phyloP scores from a whole-genome alignment of 345 rosid genomes.

The Aethionema arabicum region DNA sequence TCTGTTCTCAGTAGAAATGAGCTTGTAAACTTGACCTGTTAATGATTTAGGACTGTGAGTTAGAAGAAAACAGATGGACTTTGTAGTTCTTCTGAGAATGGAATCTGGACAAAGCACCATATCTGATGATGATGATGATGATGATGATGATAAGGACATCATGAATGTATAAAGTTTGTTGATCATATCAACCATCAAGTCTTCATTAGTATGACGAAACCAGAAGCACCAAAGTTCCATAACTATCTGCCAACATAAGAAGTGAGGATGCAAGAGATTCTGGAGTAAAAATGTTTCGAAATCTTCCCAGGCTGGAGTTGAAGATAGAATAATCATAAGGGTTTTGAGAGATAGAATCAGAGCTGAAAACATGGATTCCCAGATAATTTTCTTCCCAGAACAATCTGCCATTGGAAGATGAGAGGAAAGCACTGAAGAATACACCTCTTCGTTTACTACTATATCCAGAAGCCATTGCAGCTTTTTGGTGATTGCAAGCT shows the following conservation, averaged over 20 bases:
- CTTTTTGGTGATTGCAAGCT: slow-evolving; percentile 49
- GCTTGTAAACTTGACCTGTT: slow-evolving; percentile 55
- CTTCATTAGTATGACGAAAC: slow-evolving; percentile 57
- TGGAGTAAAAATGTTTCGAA: slow-evolving; percentile 60
- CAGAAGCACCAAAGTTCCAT: slow-evolving; percentile 87
- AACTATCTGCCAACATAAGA: slow-evolving; percentile 74
- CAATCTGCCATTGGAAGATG: slow-evolving; percentile 60
- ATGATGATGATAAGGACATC: slow-evolving; percentile 36
- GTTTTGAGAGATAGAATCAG: slow-evolving; percentile 66
- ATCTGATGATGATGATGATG: slow-evolving; percentile 61
- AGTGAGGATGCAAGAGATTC: slow-evolving; percentile 84
- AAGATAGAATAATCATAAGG: slow-evolving; percentile 59
- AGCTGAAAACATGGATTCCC: slow-evolving; percentile 69
- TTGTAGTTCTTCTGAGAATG: slow-evolving; percentile 67
- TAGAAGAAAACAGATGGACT: slow-evolving; percentile 60
- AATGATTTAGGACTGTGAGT: slow-evolving; percentile 47
- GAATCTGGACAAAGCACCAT: slow-evolving; percentile 52
- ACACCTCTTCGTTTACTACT: slow-evolving; percentile 58
- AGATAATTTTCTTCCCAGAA: slow-evolving; percentile 52
- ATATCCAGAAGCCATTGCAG: slow-evolving; percentile 66
- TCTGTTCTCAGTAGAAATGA: slow-evolving; percentile 40
- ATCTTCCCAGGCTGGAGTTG: slow-evolving; percentile 67
- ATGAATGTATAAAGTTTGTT: slow-evolving; percentile 56
- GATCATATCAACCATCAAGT: slow-evolving; percentile 45
- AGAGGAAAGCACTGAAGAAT: slow-evolving; percentile 59